Evolutionary conservation across 1,284 basidiomycete genomes (phyloP).

Genomic region (Ganoderma lucidum): DNA sequence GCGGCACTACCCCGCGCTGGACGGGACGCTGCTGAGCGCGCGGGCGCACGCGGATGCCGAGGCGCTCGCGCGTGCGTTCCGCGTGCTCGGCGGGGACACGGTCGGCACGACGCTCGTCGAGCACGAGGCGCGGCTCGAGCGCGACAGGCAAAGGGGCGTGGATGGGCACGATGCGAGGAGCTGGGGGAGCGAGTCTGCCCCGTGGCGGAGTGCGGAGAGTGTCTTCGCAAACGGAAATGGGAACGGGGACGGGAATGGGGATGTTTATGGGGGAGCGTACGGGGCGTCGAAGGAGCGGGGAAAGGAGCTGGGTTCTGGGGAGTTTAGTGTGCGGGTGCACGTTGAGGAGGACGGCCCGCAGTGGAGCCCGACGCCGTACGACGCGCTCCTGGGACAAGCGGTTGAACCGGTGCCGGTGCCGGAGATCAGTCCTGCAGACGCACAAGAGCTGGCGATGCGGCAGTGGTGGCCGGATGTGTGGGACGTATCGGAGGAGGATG

Average conservation of each 20-base stretch:
- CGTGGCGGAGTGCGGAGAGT: conserved; percentile 32
- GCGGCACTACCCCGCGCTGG: conserved; percentile 73
- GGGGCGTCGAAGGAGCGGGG: background rate
- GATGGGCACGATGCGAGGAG: conserved; percentile 25
- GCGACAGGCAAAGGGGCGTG: conserved; percentile 18
- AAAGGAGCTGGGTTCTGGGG: conserved; percentile 11
- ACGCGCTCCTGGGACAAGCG: conserved; percentile 6
- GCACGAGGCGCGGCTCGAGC: conserved; percentile 29
- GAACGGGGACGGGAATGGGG: conserved; percentile 9
- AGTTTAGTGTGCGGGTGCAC: conserved; percentile 22
- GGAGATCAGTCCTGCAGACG: conserved; percentile 18
- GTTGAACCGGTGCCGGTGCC: background rate
- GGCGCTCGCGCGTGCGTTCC: conserved; percentile 65
- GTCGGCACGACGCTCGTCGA: conserved; percentile 37
- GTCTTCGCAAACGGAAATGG: conserved; percentile 9
- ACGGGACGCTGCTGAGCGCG: conserved; percentile 70
- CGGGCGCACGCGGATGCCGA: conserved; percentile 66
- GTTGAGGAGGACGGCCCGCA: conserved; percentile 14
- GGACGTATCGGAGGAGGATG: conserved; percentile 75
- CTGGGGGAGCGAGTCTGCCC: conserved; percentile 24
- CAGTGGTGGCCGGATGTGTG: conserved; percentile 43
- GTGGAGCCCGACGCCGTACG: conserved; percentile 16
- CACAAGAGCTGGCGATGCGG: conserved; percentile 17
- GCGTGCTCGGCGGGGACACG: conserved; percentile 65
- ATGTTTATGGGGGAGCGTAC: background rate